These are phyloP conservation scores for Otatea glauca DNA, from an alignment of 176 grass and related monocot species.

Conservation along the genomic window DNA sequence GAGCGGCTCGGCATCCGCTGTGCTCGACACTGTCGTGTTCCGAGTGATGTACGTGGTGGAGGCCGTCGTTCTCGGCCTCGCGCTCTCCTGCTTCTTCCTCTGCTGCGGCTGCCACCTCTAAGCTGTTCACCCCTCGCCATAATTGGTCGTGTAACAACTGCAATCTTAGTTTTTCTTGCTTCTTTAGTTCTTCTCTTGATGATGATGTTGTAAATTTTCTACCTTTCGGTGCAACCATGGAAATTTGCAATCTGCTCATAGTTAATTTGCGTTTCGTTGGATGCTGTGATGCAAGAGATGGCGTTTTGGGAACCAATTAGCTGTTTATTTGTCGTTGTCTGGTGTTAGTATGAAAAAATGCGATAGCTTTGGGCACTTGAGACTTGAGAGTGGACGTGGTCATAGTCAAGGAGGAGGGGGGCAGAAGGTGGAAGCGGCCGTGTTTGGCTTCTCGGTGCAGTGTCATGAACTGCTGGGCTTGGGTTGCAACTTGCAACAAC, in stretches of 20 bases:
- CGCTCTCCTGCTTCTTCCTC: constrained; percentile 88
- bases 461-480: too few relatives aligned
- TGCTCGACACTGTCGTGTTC: constrained; percentile 63
- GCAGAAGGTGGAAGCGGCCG: background rate
- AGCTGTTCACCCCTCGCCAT: background rate
- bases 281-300: constrained; percentile 22
- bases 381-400: constrained; percentile 1
- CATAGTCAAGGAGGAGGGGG: constrained; percentile 38
- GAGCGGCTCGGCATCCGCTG: constrained; percentile 54
- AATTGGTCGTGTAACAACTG: background rate
- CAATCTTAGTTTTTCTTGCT: background rate
- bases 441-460: constrained; percentile 51
- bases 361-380: constrained; percentile 27
- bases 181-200: background rate
- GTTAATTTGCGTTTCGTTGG: background rate
- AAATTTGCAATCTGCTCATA: background rate
- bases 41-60: constrained; percentile 76
- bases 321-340: constrained; percentile 38
- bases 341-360: background rate
- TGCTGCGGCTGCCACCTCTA: constrained; percentile 86
- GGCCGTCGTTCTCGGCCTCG: constrained; percentile 81
- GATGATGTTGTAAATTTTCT: constrained; percentile 29
- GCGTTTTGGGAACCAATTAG: background rate
- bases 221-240: background rate
- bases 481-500: too few relatives aligned